phyloP scores from a whole-genome alignment of 495 filamentous ascomycete species.

The Evernia prunastri region DNA sequence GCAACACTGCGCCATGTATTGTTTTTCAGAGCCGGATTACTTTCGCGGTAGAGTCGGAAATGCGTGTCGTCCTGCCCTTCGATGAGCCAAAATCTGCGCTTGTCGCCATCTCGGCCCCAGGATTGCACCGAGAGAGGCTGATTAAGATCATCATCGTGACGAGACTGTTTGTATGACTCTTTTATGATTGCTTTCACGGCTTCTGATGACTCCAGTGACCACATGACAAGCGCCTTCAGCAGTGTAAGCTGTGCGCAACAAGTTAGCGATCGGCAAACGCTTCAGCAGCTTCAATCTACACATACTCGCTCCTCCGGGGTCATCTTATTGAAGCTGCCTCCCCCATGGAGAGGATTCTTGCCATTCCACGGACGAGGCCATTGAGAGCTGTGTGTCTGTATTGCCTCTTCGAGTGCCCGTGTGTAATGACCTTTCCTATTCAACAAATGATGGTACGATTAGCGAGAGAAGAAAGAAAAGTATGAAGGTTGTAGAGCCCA shows the following conservation, averaged over 20 bases:
- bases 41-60: constrained; percentile 93
- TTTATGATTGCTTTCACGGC: constrained; percentile 71
- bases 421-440: constrained; percentile 75
- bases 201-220: constrained; percentile 88
- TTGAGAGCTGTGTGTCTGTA: constrained; percentile 75
- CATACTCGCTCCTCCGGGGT: constrained; percentile 72
- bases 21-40: constrained; percentile 69
- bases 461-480: constrained; percentile 9
- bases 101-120: constrained; percentile 87
- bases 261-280: constrained; percentile 23
- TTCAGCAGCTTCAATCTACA: constrained; percentile 23
- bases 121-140: constrained; percentile 89
- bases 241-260: constrained; percentile 60
- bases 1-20: constrained; percentile 90
- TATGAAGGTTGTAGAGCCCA: background rate
- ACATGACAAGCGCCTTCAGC: constrained; percentile 74
- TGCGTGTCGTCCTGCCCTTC: constrained; percentile 91
- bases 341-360: constrained; percentile 74
- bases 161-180: constrained; percentile 80
- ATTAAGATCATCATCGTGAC: constrained; percentile 88
- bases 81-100: constrained; percentile 86
- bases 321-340: constrained; percentile 73
- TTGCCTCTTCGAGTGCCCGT: constrained; percentile 88
- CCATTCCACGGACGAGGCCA: constrained; percentile 86
- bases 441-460: background rate